Evolutionary conservation across 352 stramenopile genomes (phyloP), one percentile per base, ranked within the genome.

Genomic region (Pythium insidiosum): DNA sequence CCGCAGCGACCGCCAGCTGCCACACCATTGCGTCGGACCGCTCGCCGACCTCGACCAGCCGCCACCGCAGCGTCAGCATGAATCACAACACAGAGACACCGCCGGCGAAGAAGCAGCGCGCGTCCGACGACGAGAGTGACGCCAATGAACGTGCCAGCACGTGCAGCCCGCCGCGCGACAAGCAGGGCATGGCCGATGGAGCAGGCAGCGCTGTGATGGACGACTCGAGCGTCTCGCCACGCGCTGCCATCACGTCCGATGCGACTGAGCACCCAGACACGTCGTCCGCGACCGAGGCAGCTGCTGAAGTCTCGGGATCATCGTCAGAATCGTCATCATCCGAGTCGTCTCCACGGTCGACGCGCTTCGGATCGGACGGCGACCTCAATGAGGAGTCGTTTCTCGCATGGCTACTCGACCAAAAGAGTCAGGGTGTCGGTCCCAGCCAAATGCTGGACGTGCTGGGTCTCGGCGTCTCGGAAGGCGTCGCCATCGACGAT

Each of bases 371-470:
- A n/a, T 25, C 36, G n/a, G 42, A 52, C 26, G 47, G 47, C 25
- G 71, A 68, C 15, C 61, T 84, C 18, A 82, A 68, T 26, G 79
- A 91, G 48, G 75, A 88, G 20, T 76, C 67, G n/a, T 91, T 91
- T 58, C 66, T 87, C 55, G 60, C 73, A 24, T 91, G 79, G 79
- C 56, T 91, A 5, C 30, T 88, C 19, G 57, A 88, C 22, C 78
- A 91, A 62, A 88, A 88, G 39, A 71, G 62, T 6, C 60, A 78
- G 6, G 79, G 79, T 11, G 66, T 84, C 18, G 50, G 53, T 6
- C 71, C 79, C 4, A 61, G 72, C 2, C 68, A 88, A 49, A 81
- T 91, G 73, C 63, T 91, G 10, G 79, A 91, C 50, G 67, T 69
- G 12, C 52, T 91, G n/a, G 79, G 79, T 4, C 49, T 91, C 7